Base-by-base conservation (phyloP, 139 green algal genomes). In the Yamagishiella unicocca region DNA sequence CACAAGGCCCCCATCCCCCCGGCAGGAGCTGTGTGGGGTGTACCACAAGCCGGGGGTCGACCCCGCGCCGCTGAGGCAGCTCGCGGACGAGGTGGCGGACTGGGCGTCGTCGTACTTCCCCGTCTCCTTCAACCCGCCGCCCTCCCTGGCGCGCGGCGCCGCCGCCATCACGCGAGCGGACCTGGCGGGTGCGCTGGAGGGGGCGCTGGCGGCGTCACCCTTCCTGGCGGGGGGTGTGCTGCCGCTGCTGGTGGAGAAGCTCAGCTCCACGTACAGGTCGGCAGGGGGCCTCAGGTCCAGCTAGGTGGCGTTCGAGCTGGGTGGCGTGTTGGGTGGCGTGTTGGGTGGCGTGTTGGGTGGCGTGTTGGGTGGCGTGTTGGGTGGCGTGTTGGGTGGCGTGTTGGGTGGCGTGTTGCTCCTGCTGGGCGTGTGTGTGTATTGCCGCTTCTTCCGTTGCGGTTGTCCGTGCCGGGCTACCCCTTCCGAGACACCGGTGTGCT, bases 91-190 rank as follows among this genome's bases (percentile, higher is more conserved):
- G 81, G 58, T 98, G 10, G 96, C 96, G 71, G 97, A 99, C 45
- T 90, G 96, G 27, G 35, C 97, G 14, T 76, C 93, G n/a, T 94
- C 93, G 80, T 99, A 99, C 95, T 99, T 99, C 90, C 97, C 97
- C 1, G 64, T 99, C 83, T 90, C 90, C 42, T 99, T 99, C 92
- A 97, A 91, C 14, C 97, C 96, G 24, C 94, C 95, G 35, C 82
- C 62, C 22, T 22, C 33, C 6, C 78, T 64, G 58, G 40, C 80
- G 50, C 38, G 78, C 37, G 40, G 54, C 9, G 17, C 37, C 14
- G 37, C 40, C 29, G 78, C 61, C 64, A 86, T 86, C 80, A 86
- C 42, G 0, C 80, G 80, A 5, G 62, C 80, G 1, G 21, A 73
- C 12, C 85, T 90, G 46, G 86, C 70, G 1, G 7, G 33, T 12